Evolutionary conservation across 2,329 filamentous ascomycete genomes (phyloP).

Genomic region (Volutella citrinella): DNA sequence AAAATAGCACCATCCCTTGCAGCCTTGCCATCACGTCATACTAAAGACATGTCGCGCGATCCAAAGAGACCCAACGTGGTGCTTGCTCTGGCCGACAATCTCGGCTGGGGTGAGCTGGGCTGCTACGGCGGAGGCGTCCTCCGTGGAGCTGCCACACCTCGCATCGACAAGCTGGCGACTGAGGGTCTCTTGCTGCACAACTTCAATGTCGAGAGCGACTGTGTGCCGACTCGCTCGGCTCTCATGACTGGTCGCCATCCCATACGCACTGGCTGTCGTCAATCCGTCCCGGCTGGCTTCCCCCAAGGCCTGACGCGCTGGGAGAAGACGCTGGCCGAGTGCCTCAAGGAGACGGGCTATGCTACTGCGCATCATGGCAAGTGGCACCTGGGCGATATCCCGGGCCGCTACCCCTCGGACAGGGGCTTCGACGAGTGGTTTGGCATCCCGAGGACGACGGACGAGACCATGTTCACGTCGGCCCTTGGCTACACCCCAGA

Average conservation of each 20-base stretch:
- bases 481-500: conserved; percentile 29
- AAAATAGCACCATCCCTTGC: no score
- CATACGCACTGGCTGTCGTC: conserved; percentile 32
- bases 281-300: conserved; percentile 31
- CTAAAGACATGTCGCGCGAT: conserved; percentile 18
- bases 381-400: conserved; percentile 34
- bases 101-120: conserved; percentile 35
- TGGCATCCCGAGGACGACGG: conserved; percentile 34
- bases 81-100: conserved; percentile 34
- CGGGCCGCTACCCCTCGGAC: conserved; percentile 32
- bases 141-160: conserved; percentile 30
- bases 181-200: conserved; percentile 33
- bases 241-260: conserved; percentile 35
- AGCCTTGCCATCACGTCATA: no score
- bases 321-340: conserved; percentile 30
- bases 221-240: conserved; percentile 32
- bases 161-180: conserved; percentile 30
- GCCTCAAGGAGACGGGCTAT: conserved; percentile 26
- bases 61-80: conserved; percentile 26
- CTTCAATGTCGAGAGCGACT: conserved; percentile 37
- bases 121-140: conserved; percentile 32
- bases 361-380: conserved; percentile 32
- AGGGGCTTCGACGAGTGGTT: conserved; percentile 36
- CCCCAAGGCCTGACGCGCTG: conserved; percentile 31
- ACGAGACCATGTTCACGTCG: conserved; percentile 34